Conservation (phyloP, 768 basidiomycete genomes). For the Collybia mongolica region DNA sequence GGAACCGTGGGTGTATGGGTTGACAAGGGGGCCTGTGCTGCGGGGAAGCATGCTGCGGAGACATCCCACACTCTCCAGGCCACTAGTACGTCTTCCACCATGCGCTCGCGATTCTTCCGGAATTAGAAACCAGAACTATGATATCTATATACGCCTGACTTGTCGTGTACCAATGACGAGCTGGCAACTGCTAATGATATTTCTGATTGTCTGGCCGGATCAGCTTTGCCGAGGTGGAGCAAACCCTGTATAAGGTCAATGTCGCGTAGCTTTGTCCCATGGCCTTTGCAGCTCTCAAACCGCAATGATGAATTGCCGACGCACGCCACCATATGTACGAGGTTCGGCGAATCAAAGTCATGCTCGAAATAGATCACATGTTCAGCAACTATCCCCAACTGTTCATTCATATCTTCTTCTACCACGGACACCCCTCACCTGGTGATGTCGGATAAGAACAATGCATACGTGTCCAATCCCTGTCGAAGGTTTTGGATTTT, state of each 20-base stretch:
- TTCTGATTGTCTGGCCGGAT: too few species aligned
- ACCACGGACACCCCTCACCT: conserved; percentile 2
- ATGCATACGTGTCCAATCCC: conserved; percentile 15
- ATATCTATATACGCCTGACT: background rate
- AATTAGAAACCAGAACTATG: background rate
- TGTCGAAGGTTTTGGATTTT: conserved; percentile 5
- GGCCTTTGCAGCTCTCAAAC: background rate
- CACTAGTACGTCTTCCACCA: conserved; percentile 6
- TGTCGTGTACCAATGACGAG: too few species aligned
- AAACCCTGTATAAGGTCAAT: too few species aligned
- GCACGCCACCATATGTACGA: background rate
- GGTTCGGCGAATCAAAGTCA: conserved; percentile 7
- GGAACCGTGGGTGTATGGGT: conserved; percentile 54
- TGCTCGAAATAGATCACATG: conserved; percentile 3
- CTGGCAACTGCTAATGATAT: too few species aligned
- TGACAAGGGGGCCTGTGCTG: conserved; percentile 52
- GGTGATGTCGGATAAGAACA: conserved; percentile 3
- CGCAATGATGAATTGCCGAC: background rate
- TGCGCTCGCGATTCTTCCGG: conserved; percentile 27
- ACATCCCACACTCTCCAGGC: conserved; percentile 5
- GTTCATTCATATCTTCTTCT: too few species aligned
- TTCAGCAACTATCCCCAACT: conserved; percentile 8
- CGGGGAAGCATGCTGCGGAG: conserved; percentile 17
- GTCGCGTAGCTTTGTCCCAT: background rate
- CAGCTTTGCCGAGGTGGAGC: too few species aligned